Evolutionary conservation across 2,329 filamentous ascomycete species (phyloP).

Genomic region (Ophiocordyceps camponoti-rufipedis): DNA sequence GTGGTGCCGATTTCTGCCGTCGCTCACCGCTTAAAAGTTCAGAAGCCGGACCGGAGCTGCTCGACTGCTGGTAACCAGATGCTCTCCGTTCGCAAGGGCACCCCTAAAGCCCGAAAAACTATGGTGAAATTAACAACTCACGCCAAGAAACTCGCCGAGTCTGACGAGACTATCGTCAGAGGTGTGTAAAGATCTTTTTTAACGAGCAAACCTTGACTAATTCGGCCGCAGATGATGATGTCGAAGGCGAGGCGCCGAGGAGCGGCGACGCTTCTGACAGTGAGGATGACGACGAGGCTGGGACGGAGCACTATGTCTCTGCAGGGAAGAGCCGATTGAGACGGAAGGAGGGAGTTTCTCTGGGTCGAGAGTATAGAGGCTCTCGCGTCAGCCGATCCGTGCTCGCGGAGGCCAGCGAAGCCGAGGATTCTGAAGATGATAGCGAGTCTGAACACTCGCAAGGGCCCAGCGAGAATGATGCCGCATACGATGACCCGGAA

Average conservation of each 20-base stretch:
- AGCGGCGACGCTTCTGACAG: slow-evolving; percentile 35
- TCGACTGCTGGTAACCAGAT: neutral
- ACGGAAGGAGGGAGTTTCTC: slow-evolving; percentile 45
- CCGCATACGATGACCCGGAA: slow-evolving; percentile 39
- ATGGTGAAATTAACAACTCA: slow-evolving; percentile 36
- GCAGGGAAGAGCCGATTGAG: slow-evolving; percentile 77
- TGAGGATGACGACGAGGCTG: slow-evolving; percentile 32
- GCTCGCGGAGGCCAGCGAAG: slow-evolving; percentile 37
- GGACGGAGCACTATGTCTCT: slow-evolving; percentile 71
- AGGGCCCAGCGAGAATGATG: slow-evolving; percentile 22
- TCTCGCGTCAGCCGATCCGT: slow-evolving; percentile 54
- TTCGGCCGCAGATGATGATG: slow-evolving; percentile 52
- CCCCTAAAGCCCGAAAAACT: too few species aligned
- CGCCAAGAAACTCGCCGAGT: slow-evolving; percentile 41
- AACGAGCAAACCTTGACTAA: neutral
- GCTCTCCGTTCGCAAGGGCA: too few species aligned
- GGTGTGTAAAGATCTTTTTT: slow-evolving; percentile 23
- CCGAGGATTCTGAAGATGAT: too few species aligned
- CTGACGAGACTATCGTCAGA: slow-evolving; percentile 41
- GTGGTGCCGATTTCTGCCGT: slow-evolving; percentile 20
- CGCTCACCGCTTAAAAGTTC: slow-evolving; percentile 33
- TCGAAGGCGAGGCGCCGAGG: slow-evolving; percentile 46
- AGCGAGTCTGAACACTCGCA: too few species aligned
- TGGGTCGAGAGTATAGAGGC: slow-evolving; percentile 70
- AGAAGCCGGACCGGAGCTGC: slow-evolving; percentile 1